Evolutionary conservation across 1,284 basidiomycete genomes (phyloP), one percentile per base, ranked within the genome.

Genomic region (Ustilago curta): DNA sequence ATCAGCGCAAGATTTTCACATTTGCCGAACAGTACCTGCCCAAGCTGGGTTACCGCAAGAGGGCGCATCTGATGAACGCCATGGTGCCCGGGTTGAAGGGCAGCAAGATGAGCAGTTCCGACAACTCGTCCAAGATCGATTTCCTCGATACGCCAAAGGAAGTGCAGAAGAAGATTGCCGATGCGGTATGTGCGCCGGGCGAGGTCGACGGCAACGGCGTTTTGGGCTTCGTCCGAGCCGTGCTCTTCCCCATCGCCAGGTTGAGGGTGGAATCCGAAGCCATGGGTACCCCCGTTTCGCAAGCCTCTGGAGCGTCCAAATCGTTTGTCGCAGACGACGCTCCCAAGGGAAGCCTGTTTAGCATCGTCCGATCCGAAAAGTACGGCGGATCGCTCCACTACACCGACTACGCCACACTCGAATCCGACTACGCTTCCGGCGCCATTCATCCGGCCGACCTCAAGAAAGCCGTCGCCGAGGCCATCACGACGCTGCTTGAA

Each of bases 1-100:
- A 99, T 84, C 96, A 97, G 93, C 91, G 97, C 64, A 99, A 99
- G 88, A 99, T 99, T 86, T 99, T 99, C 87, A 97, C 94, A 35
- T 96, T 96, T 84, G 96, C 97, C 9, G 95, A 98, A 82, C 90
- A 92, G 82, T 95, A 94, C 88, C 91, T 99, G 57, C 97, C 96
- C 3, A 90, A 91, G 69, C 89, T 99, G 23, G 96, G 97, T 27
- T 99, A 98, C 87, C 87, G 88, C 54, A 97, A 98, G 87, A 93
- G 97, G 48, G 93, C 95, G 0, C 96, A 99, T 86, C 88, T 99
- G 39, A 99, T 99, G 96, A 99, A 97, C 87, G 88, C 90, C 16
- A 99, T 99, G 96, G 95, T 99, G 0, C 96, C 97, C 21, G 96
- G 97, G 43, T 89, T 99, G 49, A 87, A 88, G 14, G 96, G 96